Percentiles rank a stretch among this genome's conserved stretches.
These are phyloP conservation scores for Guadua angustifolia DNA, from an alignment of 176 grass and related monocot species.

Conservation along the genomic window DNA sequence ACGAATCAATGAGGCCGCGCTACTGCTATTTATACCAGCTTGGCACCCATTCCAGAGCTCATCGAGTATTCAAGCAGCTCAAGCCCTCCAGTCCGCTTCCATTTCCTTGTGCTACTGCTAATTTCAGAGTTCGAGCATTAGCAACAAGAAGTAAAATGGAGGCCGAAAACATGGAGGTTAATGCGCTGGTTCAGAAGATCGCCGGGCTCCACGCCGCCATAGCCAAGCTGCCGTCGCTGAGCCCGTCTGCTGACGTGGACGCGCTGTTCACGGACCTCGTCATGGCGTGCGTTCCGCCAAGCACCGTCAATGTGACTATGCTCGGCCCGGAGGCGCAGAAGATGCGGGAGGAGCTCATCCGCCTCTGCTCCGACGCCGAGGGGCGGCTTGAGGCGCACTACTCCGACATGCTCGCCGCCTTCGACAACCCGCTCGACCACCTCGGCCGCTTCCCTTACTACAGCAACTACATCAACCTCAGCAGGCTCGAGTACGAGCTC, in stretches of 20 bases:
- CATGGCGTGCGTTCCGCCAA: conserved; percentile 63
- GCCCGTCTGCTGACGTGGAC: conserved; percentile 59
- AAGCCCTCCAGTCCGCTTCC: not conserved
- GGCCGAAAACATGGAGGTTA: conserved; percentile 45
- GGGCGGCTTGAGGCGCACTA: conserved; percentile 72
- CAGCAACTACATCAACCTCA: conserved; percentile 80
- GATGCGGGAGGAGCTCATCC: conserved; percentile 69
- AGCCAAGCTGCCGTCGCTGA: conserved; percentile 57
- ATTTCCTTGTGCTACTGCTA: not conserved
- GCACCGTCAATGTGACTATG: conserved; percentile 64
- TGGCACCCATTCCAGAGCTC: not conserved
- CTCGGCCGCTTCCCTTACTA: conserved; percentile 76
- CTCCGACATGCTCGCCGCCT: conserved; percentile 61
- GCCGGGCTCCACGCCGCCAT: conserved; percentile 52
- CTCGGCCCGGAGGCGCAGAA: conserved; percentile 52
- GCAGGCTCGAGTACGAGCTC: conserved; percentile 71
- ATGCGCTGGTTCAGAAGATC: conserved; percentile 61
- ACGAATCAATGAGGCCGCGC: not conserved
- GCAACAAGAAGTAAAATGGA: conserved; percentile 39
- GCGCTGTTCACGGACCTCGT: conserved; percentile 77
- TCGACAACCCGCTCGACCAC: conserved; percentile 78
- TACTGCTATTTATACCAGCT: conserved; percentile 23
- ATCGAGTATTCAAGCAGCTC: conserved; percentile 20
- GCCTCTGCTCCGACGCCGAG: conserved; percentile 70
- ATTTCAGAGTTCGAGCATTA: not conserved